These are phyloP conservation scores for Cercophora sp. DNA, from an alignment of 495 filamentous ascomycete species.

Conservation along the genomic window DNA sequence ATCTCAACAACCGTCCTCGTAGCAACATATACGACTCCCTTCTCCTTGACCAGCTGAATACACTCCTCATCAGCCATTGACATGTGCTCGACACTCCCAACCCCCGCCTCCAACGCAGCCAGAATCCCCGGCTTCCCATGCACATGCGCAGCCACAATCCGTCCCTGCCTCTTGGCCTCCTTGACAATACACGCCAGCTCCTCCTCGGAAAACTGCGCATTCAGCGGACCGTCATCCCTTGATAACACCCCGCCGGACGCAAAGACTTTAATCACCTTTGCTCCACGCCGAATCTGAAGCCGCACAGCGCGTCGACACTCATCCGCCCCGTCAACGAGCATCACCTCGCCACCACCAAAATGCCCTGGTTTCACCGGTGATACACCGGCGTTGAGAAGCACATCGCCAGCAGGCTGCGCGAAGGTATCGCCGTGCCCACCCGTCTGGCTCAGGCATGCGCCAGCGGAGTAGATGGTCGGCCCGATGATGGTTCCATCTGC, in stretches of 20 bases:
- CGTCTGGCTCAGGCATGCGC: slow-evolving; percentile 41
- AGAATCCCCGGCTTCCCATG: slow-evolving; percentile 51
- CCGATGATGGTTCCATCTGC: slow-evolving; percentile 44
- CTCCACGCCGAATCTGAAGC: slow-evolving; percentile 46
- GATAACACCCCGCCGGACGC: slow-evolving; percentile 47
- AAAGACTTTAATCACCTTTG: slow-evolving; percentile 48
- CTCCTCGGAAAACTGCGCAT: slow-evolving; percentile 47
- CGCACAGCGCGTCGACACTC: slow-evolving; percentile 47
- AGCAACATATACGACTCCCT: slow-evolving; percentile 40
- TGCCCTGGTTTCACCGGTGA: slow-evolving; percentile 20
- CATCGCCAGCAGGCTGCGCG: slow-evolving; percentile 29
- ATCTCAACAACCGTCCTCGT: slow-evolving; percentile 41
- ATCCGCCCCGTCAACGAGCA: slow-evolving; percentile 44
- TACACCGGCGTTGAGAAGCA: slow-evolving; percentile 31
- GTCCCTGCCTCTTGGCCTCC: slow-evolving; percentile 42
- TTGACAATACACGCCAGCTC: slow-evolving; percentile 47
- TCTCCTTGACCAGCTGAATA: slow-evolving; percentile 43
- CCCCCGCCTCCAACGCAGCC: slow-evolving; percentile 44
- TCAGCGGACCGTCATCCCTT: slow-evolving; percentile 41
- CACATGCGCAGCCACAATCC: slow-evolving; percentile 47
- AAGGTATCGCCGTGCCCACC: slow-evolving; percentile 48
- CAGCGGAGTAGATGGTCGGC: slow-evolving; percentile 45
- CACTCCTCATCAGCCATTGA: slow-evolving; percentile 43
- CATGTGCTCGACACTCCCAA: slow-evolving; percentile 46
- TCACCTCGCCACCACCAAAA: slow-evolving; percentile 19